These are phyloP conservation scores for Boletales sp. DNA, from an alignment of 768 basidiomycete species.

Conservation along the genomic window DNA sequence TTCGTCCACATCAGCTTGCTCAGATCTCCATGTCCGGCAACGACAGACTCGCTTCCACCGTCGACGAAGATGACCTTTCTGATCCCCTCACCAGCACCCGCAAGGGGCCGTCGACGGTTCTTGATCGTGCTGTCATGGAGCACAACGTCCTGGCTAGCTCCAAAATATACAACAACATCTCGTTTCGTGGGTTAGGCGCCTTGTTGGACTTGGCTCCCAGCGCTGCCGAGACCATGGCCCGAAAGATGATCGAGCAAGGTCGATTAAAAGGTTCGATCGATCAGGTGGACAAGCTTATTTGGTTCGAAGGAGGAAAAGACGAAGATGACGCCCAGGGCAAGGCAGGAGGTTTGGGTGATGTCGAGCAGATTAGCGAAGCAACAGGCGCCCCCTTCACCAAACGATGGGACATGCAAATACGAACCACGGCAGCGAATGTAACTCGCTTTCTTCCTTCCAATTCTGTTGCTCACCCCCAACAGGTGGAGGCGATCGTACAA, in stretches of 20 bases:
- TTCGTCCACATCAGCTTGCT: slow-evolving; percentile 94
- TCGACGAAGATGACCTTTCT: slow-evolving; percentile 50
- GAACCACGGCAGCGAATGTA: slow-evolving; percentile 84
- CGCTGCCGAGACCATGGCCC: slow-evolving; percentile 95
- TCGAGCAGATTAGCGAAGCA: slow-evolving; percentile 81
- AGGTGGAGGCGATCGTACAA: slow-evolving; percentile 89
- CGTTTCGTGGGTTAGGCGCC: slow-evolving; percentile 89
- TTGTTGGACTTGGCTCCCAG: slow-evolving; percentile 86
- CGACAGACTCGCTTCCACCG: slow-evolving; percentile 69
- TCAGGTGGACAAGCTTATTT: slow-evolving; percentile 91
- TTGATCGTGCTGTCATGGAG: slow-evolving; percentile 98
- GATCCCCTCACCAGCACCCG: slow-evolving; percentile 67
- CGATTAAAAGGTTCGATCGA: slow-evolving; percentile 91
- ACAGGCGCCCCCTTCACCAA: slow-evolving; percentile 89
- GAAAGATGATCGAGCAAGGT: slow-evolving; percentile 98
- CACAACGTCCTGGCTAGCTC: slow-evolving; percentile 97
- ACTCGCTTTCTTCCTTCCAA: background rate
- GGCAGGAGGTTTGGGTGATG: slow-evolving; percentile 88
- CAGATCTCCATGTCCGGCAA: slow-evolving; percentile 81
- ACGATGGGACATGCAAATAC: slow-evolving; percentile 93
- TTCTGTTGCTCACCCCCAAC: slow-evolving; percentile 3
- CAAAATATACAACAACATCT: slow-evolving; percentile 97
- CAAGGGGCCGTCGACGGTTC: slow-evolving; percentile 90
- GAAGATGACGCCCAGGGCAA: slow-evolving; percentile 93
- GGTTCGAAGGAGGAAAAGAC: slow-evolving; percentile 84